Evolutionary conservation across 768 basidiomycete species (phyloP).

Genomic region (Paxillus rubicundulus): DNA sequence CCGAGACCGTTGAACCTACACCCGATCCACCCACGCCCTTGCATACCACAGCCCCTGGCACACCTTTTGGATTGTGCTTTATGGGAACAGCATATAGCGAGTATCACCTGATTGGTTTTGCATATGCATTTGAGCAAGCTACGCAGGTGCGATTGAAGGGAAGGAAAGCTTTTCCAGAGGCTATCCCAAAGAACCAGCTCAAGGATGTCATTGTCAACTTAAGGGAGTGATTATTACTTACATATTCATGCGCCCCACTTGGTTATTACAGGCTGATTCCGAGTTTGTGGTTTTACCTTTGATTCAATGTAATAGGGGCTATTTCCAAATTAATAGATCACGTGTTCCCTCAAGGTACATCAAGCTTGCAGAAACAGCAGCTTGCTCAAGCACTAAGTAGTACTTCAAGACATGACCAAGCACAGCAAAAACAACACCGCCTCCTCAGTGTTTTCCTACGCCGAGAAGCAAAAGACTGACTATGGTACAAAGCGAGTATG

Average conservation of each 20-base stretch:
- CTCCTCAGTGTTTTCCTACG: conserved; percentile 86
- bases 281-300: not conserved
- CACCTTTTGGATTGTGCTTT: conserved; percentile 44
- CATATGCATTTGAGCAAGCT: conserved; percentile 53
- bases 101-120: conserved; percentile 39
- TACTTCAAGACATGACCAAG: conserved; percentile 60
- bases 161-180: conserved; percentile 48
- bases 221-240: not conserved
- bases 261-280: too few relatives aligned
- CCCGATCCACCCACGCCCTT: conserved; percentile 37
- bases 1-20: conserved; percentile 28
- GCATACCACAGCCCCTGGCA: conserved; percentile 31
- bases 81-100: conserved; percentile 47
- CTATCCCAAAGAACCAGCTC: conserved; percentile 56
- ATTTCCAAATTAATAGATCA: not conserved
- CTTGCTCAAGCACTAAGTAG: not conserved
- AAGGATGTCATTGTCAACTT: conserved; percentile 28
- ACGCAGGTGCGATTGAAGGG: conserved; percentile 47
- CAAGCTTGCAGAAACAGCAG: too few relatives aligned
- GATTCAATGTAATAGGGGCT: not conserved
- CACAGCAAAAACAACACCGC: conserved; percentile 91
- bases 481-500: conserved; percentile 80
- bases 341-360: not conserved
- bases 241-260: not conserved
- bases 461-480: conserved; percentile 75